Percentiles rank a stretch among this genome's conserved stretches.
Conservation (phyloP, 2,329 filamentous ascomycete species). For the Pezicula neosporulosa region DNA sequence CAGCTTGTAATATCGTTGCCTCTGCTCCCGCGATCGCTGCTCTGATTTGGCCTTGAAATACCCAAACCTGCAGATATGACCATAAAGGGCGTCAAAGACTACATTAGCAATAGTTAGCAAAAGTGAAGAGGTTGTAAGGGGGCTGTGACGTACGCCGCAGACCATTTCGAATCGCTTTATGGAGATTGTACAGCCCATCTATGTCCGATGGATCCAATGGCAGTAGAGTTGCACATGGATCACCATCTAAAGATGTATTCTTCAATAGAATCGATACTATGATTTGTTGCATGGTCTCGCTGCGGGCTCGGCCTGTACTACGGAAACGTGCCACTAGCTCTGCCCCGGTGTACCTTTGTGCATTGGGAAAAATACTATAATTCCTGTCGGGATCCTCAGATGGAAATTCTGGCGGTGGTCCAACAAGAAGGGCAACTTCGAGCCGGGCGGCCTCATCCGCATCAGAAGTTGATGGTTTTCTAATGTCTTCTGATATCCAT, state of each 20-base stretch:
- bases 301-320: too few relatives aligned
- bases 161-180: not conserved
- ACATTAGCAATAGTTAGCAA: not conserved
- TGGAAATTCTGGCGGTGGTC: not conserved
- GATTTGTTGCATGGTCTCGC: too few relatives aligned
- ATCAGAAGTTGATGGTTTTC: too few relatives aligned
- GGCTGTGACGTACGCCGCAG: too few relatives aligned
- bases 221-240: not conserved
- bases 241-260: not conserved
- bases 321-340: not conserved
- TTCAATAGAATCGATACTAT: conserved; percentile 1
- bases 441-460: not conserved
- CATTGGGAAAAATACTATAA: conserved; percentile 1
- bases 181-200: not conserved
- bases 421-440: not conserved
- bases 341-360: not conserved
- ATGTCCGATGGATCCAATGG: not conserved
- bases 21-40: too few relatives aligned
- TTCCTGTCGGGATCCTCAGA: not conserved
- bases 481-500: too few relatives aligned
- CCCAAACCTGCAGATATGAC: conserved; percentile 1
- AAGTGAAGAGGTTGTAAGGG: too few relatives aligned
- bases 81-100: not conserved
- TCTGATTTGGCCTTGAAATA: not conserved
- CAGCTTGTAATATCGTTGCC: not conserved